Evolutionary conservation across 331 rosid species (phyloP), one percentile per base, ranked within the genome.

Genomic region (Quercus tomentella): DNA sequence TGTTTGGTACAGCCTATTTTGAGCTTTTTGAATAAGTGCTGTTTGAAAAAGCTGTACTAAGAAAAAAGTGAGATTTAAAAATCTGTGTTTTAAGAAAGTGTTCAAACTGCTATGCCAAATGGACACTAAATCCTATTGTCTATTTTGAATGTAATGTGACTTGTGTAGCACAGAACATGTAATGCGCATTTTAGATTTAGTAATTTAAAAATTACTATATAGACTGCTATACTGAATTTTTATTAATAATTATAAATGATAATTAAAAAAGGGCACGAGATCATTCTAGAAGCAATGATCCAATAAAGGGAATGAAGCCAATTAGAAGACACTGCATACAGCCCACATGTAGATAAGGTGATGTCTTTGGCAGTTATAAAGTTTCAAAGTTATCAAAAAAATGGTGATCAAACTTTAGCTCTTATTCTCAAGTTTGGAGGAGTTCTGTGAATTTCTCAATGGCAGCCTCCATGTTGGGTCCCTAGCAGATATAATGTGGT

Each of bases 131-230:
- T 67, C 72, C 5, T 67, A 7, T 20, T 67, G n/a, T 67, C 52
- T 67, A 35, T 67, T 66, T 55, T 77, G 52, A 73, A 43, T 22
- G 76, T 70, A 70, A 28, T 66, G 73, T 56, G 43, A 67, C 57
- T 37, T 26, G 23, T 67, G 72, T 67, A 31, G 49, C 52, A 9
- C 28, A 33, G 5, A 60, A 60, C 14, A 60, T 60, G 4, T 33
- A 9, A 20, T 67, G 23, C 4, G 5, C 52, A 67, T 35, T 65
- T 67, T 37, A 35, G n/a, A 23, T 20, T 9, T 4, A 11, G 2
- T 60, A 9, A 60, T 60, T 28, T 28, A 22, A 22, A 60, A 23
- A 11, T 60, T 60, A 11, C 4, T 14, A 67, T 67, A 10, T 67
- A 67, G 52, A 67, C 28, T 33, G 7, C 72, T 20, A 0, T n/a